phyloP scores from a whole-genome alignment of 2,329 filamentous ascomycete genomes.

The Myriosclerotinia duriaeana region DNA sequence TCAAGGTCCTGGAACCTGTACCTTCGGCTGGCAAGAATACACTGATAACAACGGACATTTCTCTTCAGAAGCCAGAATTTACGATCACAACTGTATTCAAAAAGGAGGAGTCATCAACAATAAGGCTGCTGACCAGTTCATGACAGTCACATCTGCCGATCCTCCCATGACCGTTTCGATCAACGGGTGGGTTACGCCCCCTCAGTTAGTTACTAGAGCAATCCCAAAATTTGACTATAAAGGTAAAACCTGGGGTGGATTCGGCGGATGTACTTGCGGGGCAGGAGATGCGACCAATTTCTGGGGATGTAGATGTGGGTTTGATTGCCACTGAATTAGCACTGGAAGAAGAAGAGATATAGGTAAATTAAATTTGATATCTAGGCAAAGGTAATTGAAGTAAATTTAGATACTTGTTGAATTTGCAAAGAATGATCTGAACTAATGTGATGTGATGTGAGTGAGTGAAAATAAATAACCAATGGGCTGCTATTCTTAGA shows the following conservation, averaged over 20 bases:
- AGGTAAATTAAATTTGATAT: background rate
- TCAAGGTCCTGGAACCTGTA: conserved; percentile 4
- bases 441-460: too few relatives aligned
- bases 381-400: too few relatives aligned
- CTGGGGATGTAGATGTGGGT: conserved; percentile 14
- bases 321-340: background rate
- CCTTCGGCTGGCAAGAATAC: conserved; percentile 11
- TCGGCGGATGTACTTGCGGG: background rate
- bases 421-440: background rate
- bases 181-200: background rate
- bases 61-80: background rate
- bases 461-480: background rate
- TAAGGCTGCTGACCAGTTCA: background rate
- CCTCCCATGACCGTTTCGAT: conserved; percentile 13
- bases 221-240: background rate
- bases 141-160: conserved; percentile 3
- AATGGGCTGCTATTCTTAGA: too few relatives aligned
- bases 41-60: background rate
- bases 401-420: background rate
- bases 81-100: conserved; percentile 12
- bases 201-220: background rate
- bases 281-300: background rate
- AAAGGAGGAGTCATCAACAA: conserved; percentile 39
- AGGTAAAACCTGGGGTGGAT: background rate
- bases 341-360: background rate